A percentile compares a stretch with the other conserved stretches of the same genome.
Evolutionary conservation across 768 basidiomycete species (phyloP).

Genomic region (Pleurotus tuber-regium): DNA sequence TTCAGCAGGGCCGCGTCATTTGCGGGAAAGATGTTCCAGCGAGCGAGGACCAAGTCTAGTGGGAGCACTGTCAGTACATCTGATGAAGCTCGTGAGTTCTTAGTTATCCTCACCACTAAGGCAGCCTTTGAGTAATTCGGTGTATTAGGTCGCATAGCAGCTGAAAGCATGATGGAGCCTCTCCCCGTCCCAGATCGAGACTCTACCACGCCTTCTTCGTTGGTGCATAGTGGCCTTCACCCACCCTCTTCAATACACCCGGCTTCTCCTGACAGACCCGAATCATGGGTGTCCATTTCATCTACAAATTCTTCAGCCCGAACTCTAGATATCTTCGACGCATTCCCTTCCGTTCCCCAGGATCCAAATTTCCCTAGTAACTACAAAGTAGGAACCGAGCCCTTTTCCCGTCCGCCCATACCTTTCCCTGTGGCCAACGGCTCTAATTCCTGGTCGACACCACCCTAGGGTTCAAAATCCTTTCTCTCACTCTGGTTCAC

Average conservation of each 20-base stretch:
- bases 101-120: neutral
- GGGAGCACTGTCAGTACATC: conserved; percentile 39
- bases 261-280: conserved; percentile 15
- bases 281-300: conserved; percentile 11
- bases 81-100: conserved; percentile 39
- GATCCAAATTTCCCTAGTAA: conserved; percentile 19
- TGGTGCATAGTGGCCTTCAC: conserved; percentile 10
- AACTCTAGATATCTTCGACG: conserved; percentile 58
- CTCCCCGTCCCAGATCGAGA: neutral
- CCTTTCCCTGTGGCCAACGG: neutral
- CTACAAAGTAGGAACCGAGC: neutral
- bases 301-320: conserved; percentile 35
- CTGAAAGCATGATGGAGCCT: conserved; percentile 1
- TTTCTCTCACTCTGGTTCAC: neutral
- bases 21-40: conserved; percentile 57
- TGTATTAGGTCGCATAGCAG: conserved; percentile 8
- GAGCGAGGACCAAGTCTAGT: conserved; percentile 53
- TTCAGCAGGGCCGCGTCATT: conserved; percentile 54
- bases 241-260: conserved; percentile 9
- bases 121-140: neutral
- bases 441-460: neutral
- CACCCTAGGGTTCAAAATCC: neutral
- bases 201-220: neutral
- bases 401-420: neutral
- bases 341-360: conserved; percentile 70